Base-by-base conservation (phyloP, 441 rosid genomes). In the Adansonia madagascariensis region DNA sequence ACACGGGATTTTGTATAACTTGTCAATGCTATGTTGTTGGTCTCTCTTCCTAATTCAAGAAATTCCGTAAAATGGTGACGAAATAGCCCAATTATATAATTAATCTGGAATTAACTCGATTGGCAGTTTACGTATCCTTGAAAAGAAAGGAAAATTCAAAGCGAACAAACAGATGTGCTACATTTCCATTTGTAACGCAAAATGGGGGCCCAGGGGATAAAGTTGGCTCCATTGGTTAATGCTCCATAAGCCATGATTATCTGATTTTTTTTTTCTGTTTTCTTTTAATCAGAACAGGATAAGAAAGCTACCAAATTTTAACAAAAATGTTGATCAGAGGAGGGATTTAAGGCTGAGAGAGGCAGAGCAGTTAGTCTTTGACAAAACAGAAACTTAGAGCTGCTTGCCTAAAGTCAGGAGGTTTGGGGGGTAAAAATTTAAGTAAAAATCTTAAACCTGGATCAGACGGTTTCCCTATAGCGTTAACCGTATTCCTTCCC, bases 91-190 rank as follows among this genome's bases (percentile, higher is more conserved):
- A 72, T 52, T 72, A 49, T 35, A 27, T 15, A 71, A 71, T 43
- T 18, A 11, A 56, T 22, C 17, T 53, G n/a, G 18, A 18, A 31
- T 56, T 56, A 8, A 18, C 65, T 35, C 17, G 12, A 6, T 22
- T 50, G 35, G 68, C 44, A 43, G 67, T 74, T 74, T 74, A 74
- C 57, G 43, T 66, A 44, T 39, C 55, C 60, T 55, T 75, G 7
- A 65, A 65, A 52, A 65, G 39, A 65, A 41, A 35, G 78, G 39
- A 39, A 20, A 35, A 59, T 20, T 56, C 44, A 8, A 39, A 72
- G 50, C 17, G 9, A 4, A 56, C 39, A 39, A 52, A 15, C 65
- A 41, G 53, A 41, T 11, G 75, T 55, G 65, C 6, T 57, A 18
- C 53, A 11, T 5, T 56, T 71, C 64, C 50, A n/a, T 55, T 55